Percentiles rank a stretch among this genome's conserved stretches.
phyloP scores from a whole-genome alignment of 164 flowering plant species.

The Magnolia changhungtana region DNA sequence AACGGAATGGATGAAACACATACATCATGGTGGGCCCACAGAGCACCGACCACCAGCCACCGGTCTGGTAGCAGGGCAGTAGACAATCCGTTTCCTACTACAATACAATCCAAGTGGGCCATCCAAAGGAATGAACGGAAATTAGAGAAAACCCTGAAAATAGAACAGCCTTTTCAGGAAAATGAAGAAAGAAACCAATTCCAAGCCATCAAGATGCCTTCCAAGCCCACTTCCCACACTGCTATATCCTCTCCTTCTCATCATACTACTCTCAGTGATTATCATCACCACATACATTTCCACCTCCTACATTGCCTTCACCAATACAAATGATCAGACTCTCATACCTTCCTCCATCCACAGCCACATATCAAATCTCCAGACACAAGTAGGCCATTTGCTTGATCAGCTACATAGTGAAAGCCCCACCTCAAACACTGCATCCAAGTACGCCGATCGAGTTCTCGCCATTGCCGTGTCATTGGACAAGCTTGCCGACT shows the following conservation, averaged over 20 bases:
- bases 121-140: background rate
- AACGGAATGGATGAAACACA: too few relatives aligned
- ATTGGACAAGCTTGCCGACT: conserved; percentile 30
- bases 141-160: background rate
- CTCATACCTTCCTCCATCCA: conserved; percentile 23
- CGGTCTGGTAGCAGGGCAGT: background rate
- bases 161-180: conserved; percentile 2
- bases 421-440: conserved; percentile 16
- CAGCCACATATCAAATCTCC: conserved; percentile 26
- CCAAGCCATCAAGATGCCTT: conserved; percentile 25
- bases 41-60: background rate
- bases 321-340: conserved; percentile 5
- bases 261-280: conserved; percentile 20
- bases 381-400: conserved; percentile 30
- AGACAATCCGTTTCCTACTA: background rate
- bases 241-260: conserved; percentile 24
- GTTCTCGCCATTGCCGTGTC: conserved; percentile 32
- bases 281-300: conserved; percentile 17
- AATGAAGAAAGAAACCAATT: conserved; percentile 23
- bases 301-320: conserved; percentile 17
- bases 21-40: too few relatives aligned
- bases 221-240: conserved; percentile 16
- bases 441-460: conserved; percentile 20
- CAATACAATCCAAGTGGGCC: too few relatives aligned
- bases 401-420: conserved; percentile 29